phyloP scores from a whole-genome alignment of 2,329 filamentous ascomycete species.

The Cercospora sojina region DNA sequence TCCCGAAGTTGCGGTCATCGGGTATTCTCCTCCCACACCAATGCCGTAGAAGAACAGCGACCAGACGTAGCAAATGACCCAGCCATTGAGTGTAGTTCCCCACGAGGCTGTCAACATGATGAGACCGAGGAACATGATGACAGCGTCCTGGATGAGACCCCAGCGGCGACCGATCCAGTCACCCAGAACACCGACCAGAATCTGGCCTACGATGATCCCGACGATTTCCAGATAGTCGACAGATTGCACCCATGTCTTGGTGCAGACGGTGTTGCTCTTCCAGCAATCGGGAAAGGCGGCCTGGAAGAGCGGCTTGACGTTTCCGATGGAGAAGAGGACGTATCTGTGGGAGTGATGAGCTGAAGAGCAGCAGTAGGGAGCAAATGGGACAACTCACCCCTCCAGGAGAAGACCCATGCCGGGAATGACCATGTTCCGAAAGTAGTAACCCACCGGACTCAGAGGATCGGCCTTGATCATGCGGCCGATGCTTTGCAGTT shows the following conservation, averaged over 20 bases:
- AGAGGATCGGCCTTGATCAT: slow-evolving; percentile 89
- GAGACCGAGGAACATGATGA: slow-evolving; percentile 91
- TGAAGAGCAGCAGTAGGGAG: background rate
- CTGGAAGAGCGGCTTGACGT: slow-evolving; percentile 78
- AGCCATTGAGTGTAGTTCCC: slow-evolving; percentile 83
- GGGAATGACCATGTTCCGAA: slow-evolving; percentile 85
- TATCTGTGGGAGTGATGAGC: slow-evolving; percentile 56
- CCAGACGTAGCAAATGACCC: slow-evolving; percentile 97
- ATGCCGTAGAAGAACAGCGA: slow-evolving; percentile 87
- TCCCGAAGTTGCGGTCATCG: slow-evolving; percentile 91
- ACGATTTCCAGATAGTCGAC: slow-evolving; percentile 90
- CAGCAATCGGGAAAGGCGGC: slow-evolving; percentile 77
- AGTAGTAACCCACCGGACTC: slow-evolving; percentile 80
- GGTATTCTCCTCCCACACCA: slow-evolving; percentile 80
- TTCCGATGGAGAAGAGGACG: slow-evolving; percentile 95
- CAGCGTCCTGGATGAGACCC: slow-evolving; percentile 92
- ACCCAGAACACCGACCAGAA: slow-evolving; percentile 77
- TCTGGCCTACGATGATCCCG: slow-evolving; percentile 93
- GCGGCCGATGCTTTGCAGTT: slow-evolving; percentile 64
- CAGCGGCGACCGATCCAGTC: slow-evolving; percentile 86
- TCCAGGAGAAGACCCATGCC: slow-evolving; percentile 90
- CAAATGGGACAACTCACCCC: slow-evolving; percentile 52
- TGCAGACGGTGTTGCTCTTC: slow-evolving; percentile 61
- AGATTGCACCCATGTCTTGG: slow-evolving; percentile 74
- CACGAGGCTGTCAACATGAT: slow-evolving; percentile 89